Base-by-base conservation (phyloP, 1,284 basidiomycete genomes). In the Trametes versicolor region DNA sequence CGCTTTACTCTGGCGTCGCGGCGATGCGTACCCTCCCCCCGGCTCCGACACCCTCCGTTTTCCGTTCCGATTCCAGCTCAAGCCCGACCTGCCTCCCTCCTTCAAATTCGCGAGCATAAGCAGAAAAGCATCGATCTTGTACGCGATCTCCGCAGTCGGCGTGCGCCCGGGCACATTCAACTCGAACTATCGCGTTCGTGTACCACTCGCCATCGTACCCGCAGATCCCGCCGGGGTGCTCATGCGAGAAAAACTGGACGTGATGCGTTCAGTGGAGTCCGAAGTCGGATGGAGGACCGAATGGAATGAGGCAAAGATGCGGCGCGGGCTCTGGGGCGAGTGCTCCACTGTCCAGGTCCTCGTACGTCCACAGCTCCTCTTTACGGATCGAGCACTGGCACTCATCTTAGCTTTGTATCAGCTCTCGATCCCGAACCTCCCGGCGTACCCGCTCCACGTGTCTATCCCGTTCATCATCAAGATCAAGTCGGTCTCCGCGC, bases 11-110 rank as follows among this genome's bases (percentile, higher is more conserved):
- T 76, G 74, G 74, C 62, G 56, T 6, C 67, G 65, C 27, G 70
- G 72, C 21, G 25, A 56, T 23, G 63, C 55, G 12, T 72, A 70
- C 32, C 72, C 73, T 7, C 60, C 69, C 0, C 64, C 73, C 0
- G 71, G 68, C 7, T 61, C 70, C 1, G 64, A 72, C 51, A 37
- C 64, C 50, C 63, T 75, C 32, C 58, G 55, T 5, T 23, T 74
- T 19, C 75, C 72, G 1, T 76, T 75, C 50, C 56, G 58, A 10
- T 65, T 74, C 53, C 50, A 29, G 2, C 69, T 76, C 1, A 71
- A 71, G 4, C 41, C 50, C 1, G 27, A 60, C 15, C 63, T 72
- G 12, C 73, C 72, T 0, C 74, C 75, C 0, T 74, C 74, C 0
- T 73, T 70, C 62, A 27, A 68, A 27, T 70, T 63, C 58, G 21